These are phyloP conservation scores for Fomitopsis pinicola DNA, from an alignment of 1,284 basidiomycete genomes.

Conservation along the genomic window DNA sequence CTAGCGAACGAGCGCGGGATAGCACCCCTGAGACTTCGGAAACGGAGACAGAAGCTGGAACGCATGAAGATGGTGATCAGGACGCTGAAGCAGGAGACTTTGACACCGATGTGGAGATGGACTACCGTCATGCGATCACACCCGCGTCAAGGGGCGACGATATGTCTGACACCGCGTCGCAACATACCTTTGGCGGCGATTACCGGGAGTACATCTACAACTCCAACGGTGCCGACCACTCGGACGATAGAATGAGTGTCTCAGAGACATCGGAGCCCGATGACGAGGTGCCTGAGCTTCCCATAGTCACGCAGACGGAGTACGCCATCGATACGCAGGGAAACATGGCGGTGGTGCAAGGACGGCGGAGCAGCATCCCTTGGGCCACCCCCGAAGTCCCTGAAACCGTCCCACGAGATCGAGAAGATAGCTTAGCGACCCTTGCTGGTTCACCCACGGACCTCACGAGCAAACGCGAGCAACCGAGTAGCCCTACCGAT, in stretches of 20 bases:
- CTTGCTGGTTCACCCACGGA: conserved; percentile 13
- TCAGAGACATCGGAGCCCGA: conserved; percentile 30
- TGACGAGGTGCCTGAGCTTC: conserved; percentile 26
- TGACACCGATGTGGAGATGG: conserved; percentile 36
- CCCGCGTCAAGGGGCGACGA: conserved; percentile 15
- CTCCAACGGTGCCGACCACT: conserved; percentile 5
- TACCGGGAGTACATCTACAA: conserved; percentile 18
- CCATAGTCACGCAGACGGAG: conserved; percentile 17
- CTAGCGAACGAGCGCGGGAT: conserved; percentile 1
- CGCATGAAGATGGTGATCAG: conserved; percentile 14
- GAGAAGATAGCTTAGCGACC: conserved; percentile 27
- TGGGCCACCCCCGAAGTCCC: conserved; percentile 17
- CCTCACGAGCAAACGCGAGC: neutral
- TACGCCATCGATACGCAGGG: conserved; percentile 12
- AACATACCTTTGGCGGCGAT: conserved; percentile 42
- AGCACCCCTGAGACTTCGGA: conserved; percentile 12
- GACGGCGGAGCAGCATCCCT: conserved; percentile 21
- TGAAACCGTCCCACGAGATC: conserved; percentile 11
- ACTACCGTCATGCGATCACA: conserved; percentile 15
- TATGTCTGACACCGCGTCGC: conserved; percentile 42
- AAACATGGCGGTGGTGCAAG: conserved; percentile 10
- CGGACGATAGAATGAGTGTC: conserved; percentile 33
- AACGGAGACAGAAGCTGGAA: conserved; percentile 17
- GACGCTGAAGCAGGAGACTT: conserved; percentile 28
- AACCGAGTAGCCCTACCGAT: neutral